Base-by-base conservation (phyloP, 305 asterid species). In the Rubia occidens region DNA sequence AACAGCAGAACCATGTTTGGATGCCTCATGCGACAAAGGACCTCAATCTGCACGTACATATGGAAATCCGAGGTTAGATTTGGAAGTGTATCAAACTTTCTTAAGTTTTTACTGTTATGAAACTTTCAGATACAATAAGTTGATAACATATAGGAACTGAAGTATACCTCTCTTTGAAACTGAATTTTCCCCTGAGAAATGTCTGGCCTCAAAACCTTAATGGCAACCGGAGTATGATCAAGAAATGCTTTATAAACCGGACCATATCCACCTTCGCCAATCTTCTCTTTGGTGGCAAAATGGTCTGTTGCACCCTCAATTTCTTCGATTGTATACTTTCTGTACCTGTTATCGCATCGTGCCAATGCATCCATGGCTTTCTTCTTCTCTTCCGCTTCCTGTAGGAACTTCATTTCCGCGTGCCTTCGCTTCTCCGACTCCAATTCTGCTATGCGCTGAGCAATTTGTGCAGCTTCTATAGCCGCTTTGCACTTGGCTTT, bases 1-100 rank as follows among this genome's bases (percentile, higher is more conserved):
- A 91, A 66, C 37, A 91, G 94, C 79, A 89, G 89, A 66, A 89
- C 98, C 95, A 89, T 87, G 54, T 89, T 79, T 66, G 98, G 98
- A 79, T 89, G 98, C 69, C 96, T 81, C 94, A 88, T 84, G 49
- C 82, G 84, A 81, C 92, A 83, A 74, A 91, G 74, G 62, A 91
- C 91, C 64, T 89, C 98, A 59, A 91, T 82, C 97, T 89, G 87
- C 75, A 67, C 8, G 20, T 18, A 3, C n/a, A 13, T 14, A 15
- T 21, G 9, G 6, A 42, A 8, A 32, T 32, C 37, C 0, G 5
- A 35, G 32, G 32, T 51, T 51, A 51, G 40, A 3, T 39, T 62
- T 56, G 21, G 21, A 4, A 26, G 20, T 56, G 8, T 51, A 47
- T 51, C n/a, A 17, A 11, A 29, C 15, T 66, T 49, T 47, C 26